Evolutionary conservation across 2,329 filamentous ascomycete species (phyloP).

Genomic region (Aspergillus brasiliensis): DNA sequence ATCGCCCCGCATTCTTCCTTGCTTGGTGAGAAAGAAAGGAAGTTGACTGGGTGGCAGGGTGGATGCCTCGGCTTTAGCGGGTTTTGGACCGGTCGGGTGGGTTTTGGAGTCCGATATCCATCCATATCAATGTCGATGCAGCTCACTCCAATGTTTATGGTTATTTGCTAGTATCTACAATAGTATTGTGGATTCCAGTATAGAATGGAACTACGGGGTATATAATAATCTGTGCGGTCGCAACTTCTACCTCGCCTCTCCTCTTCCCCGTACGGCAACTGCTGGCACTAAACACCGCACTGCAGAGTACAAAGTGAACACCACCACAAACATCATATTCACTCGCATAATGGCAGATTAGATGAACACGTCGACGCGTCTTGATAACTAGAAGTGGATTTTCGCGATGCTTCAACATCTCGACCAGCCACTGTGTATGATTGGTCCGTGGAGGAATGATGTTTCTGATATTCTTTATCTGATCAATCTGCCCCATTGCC

Average conservation of each 20-base stretch:
- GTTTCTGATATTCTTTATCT: not conserved
- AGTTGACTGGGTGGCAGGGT: not conserved
- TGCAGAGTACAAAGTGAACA: not conserved
- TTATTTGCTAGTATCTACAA: too few relatives aligned
- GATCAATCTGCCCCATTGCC: not conserved
- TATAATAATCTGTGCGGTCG: too few relatives aligned
- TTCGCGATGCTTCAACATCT: not conserved
- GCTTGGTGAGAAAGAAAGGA: not conserved
- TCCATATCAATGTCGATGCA: not conserved
- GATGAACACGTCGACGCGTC: not conserved
- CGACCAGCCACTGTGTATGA: not conserved
- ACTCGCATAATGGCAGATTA: not conserved
- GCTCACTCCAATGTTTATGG: too few relatives aligned
- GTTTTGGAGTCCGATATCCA: not conserved
- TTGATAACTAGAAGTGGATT: not conserved
- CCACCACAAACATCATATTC: not conserved
- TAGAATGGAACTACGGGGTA: not conserved
- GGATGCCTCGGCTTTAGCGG: conserved; percentile 9
- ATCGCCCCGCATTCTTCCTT: not conserved
- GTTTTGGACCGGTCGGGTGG: conserved; percentile 8
- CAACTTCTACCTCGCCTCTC: too few relatives aligned
- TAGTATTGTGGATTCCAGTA: not conserved
- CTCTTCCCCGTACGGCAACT: not conserved
- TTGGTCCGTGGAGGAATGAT: not conserved
- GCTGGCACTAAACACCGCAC: not conserved